Evolutionary conservation across 345 rosid species (phyloP).

Genomic region (Populus tremula): DNA sequence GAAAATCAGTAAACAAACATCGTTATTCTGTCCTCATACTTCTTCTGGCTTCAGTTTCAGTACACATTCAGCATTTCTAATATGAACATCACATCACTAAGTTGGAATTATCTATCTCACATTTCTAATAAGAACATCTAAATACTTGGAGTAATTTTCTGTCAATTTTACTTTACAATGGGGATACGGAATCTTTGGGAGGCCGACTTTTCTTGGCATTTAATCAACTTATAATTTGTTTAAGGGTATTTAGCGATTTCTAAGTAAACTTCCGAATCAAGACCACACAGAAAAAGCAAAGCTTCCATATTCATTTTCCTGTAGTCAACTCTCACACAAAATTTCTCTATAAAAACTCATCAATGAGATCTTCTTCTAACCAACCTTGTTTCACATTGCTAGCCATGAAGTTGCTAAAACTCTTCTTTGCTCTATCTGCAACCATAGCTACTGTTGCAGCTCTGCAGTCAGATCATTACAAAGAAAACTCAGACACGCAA

Average conservation of each 20-base stretch:
- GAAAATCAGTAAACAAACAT: too few relatives aligned
- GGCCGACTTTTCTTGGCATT: conserved; percentile 12
- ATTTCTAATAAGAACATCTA: too few relatives aligned
- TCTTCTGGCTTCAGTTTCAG: too few relatives aligned
- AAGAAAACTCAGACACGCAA: background rate
- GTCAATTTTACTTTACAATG: too few relatives aligned
- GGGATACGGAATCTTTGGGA: background rate
- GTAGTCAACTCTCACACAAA: conserved; percentile 13
- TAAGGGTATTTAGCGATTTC: background rate
- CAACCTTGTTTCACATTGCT: background rate
- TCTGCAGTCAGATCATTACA: background rate
- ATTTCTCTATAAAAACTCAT: background rate
- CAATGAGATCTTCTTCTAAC: background rate
- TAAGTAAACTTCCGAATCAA: conserved; percentile 17
- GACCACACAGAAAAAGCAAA: conserved; percentile 16
- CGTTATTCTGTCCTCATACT: too few relatives aligned
- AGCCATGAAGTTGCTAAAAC: conserved; percentile 9
- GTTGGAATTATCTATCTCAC: too few relatives aligned
- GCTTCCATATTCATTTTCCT: conserved; percentile 15
- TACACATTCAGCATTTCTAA: too few relatives aligned
- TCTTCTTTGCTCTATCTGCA: conserved; percentile 11
- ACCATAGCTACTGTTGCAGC: background rate
- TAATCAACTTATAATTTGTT: conserved; percentile 11
- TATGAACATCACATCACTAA: too few relatives aligned
- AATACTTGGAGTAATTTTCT: too few relatives aligned